Base-by-base conservation (phyloP, 257 asterid genomes). In the Verbena officinalis region DNA sequence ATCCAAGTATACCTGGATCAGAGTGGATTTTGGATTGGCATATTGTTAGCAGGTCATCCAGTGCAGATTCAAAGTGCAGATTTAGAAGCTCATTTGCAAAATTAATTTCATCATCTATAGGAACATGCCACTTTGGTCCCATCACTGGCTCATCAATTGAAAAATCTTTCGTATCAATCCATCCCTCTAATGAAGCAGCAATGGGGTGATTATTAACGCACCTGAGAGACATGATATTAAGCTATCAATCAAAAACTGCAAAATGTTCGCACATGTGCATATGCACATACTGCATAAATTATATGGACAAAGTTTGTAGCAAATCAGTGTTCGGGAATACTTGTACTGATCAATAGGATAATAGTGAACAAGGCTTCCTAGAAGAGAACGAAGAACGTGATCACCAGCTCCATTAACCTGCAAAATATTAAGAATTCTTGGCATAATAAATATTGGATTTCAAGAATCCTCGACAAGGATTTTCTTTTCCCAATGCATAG, bases 381-480 rank as follows among this genome's bases (percentile, higher is more conserved):
- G 85, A 70, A 94, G 97, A 76, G 99, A 90, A 80, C 99, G 93
- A 15, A 94, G 95, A 67, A 88, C 80, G 55, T 88, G 95, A 77
- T 88, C 99, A 73, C 96, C 96, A 69, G 99, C 97, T 62, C 99
- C 97, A 81, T 94, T 94, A 58, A 94, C 97, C 99, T 94, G 95
- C 78, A 81, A 78, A 50, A 62, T 60, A 16, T 23, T 22, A 31
- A 51, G 54, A 57, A 51, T 57, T 21, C 43, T 66, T 52, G 53
- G 50, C 40, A 63, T 50, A 59, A 33, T 53, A 68, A 64, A 50
- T 54, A 40, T 64, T 30, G 24, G 54, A 55, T 45, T 53, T 30
- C 61, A 65, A 16, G 69, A 59, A 49, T 55, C 55, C 42, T 59
- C 19, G 39, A 21, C 55, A 30, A 43, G 60, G 38, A 51, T 21